These are phyloP conservation scores for Aspergillus puulaauensis DNA, from an alignment of 2,329 filamentous ascomycete species.

Conservation along the genomic window DNA sequence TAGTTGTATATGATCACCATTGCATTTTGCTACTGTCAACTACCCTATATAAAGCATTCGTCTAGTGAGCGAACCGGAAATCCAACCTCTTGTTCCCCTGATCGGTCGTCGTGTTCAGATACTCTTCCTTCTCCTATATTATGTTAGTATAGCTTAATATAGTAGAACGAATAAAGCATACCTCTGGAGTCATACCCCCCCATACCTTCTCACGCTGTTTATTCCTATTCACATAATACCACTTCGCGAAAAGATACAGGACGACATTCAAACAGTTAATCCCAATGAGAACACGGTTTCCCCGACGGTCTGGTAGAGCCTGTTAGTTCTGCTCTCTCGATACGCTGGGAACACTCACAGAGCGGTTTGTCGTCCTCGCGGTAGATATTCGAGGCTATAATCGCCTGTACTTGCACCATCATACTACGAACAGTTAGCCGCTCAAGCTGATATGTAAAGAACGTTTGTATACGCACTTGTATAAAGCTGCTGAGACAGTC, in stretches of 20 bases:
- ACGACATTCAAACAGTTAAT: constrained; percentile 51
- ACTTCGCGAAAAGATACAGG: constrained; percentile 43
- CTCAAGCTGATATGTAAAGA: neutral
- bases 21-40: too few species aligned
- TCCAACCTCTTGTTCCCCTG: constrained; percentile 56
- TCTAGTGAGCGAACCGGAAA: constrained; percentile 47
- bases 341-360: constrained; percentile 23
- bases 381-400: constrained; percentile 30
- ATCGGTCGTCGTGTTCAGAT: constrained; percentile 51
- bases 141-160: neutral
- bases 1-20: too few species aligned
- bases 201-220: constrained; percentile 41
- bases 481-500: constrained; percentile 37
- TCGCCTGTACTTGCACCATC: constrained; percentile 34
- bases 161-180: neutral
- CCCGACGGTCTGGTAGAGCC: constrained; percentile 41
- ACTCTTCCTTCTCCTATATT: constrained; percentile 47
- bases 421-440: constrained; percentile 19
- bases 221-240: constrained; percentile 30
- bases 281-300: constrained; percentile 51
- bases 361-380: constrained; percentile 51
- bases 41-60: too few species aligned
- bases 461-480: constrained; percentile 25
- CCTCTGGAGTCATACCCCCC: constrained; percentile 42
- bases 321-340: neutral